Evolutionary conservation across 2,329 filamentous ascomycete species (phyloP).

Genomic region (Cladobotryum mycophilum): DNA sequence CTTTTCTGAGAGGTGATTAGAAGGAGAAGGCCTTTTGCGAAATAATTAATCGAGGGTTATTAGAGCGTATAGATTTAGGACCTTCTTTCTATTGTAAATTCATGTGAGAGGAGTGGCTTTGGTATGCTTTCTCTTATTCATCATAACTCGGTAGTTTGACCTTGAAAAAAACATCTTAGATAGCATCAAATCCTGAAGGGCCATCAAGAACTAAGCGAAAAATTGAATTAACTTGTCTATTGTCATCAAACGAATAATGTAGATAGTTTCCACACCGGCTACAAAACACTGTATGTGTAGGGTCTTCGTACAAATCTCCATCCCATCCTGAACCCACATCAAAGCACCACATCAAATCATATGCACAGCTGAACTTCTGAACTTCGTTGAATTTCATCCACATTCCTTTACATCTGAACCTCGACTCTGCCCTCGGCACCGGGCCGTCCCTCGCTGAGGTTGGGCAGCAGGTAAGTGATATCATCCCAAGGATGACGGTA

Average conservation of each 20-base stretch:
- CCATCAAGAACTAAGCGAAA: too few species aligned
- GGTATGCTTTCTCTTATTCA: too few species aligned
- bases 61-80: too few species aligned
- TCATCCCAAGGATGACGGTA: constrained; percentile 99
- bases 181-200: too few species aligned
- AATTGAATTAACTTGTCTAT: constrained; percentile 24
- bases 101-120: too few species aligned
- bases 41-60: too few species aligned
- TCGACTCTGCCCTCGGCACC: constrained; percentile 84
- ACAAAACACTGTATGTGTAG: constrained; percentile 32
- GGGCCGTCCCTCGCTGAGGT: constrained; percentile 62
- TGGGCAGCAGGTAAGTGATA: constrained; percentile 90
- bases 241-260: constrained; percentile 26
- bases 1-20: too few species aligned
- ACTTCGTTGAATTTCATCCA: constrained; percentile 19
- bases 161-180: too few species aligned
- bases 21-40: too few species aligned
- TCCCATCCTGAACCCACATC: constrained; percentile 22
- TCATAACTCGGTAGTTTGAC: too few species aligned
- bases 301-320: constrained; percentile 31
- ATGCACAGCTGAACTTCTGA: constrained; percentile 25
- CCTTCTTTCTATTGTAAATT: too few species aligned
- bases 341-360: constrained; percentile 25
- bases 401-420: constrained; percentile 60
- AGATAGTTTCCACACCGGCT: constrained; percentile 25